Evolutionary conservation across 257 asterid species (phyloP).

Genomic region (Voacanga thouarsii): DNA sequence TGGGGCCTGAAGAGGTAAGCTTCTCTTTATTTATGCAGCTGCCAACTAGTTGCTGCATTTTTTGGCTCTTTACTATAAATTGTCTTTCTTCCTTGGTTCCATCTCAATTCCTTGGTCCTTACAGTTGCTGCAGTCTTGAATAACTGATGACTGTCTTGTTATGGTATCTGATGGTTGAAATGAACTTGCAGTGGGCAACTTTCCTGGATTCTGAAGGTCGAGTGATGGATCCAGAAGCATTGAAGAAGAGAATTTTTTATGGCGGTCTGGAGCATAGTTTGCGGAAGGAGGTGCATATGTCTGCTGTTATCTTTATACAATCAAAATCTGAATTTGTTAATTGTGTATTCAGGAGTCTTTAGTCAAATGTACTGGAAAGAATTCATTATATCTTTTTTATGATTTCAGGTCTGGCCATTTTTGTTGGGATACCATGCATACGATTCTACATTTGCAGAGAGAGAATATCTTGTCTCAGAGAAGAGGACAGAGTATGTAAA

Average conservation of each 20-base stretch:
- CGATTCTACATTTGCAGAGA: conserved; percentile 90
- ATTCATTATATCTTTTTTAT: conserved; percentile 5
- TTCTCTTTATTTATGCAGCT: conserved; percentile 8
- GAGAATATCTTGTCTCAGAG: conserved; percentile 65
- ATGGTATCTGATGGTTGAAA: conserved; percentile 19
- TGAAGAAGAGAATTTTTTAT: conserved; percentile 78
- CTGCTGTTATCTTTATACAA: neutral
- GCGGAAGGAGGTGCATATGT: conserved; percentile 65
- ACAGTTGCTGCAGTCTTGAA: conserved; percentile 9
- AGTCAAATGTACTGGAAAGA: neutral
- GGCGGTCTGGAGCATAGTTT: conserved; percentile 80
- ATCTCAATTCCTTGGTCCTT: neutral
- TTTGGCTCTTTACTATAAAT: neutral
- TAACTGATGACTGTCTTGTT: conserved; percentile 4
- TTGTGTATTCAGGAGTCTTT: neutral
- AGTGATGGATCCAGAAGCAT: conserved; percentile 58
- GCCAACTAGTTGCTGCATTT: conserved; percentile 2
- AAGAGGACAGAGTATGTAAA: conserved; percentile 85
- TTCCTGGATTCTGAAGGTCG: conserved; percentile 94
- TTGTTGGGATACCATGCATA: conserved; percentile 72
- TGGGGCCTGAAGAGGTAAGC: conserved; percentile 77
- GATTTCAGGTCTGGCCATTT: conserved; percentile 77
- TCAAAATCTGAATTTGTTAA: neutral
- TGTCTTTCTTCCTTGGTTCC: neutral
- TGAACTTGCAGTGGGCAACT: conserved; percentile 66